Conservation (phyloP, 2,329 filamentous ascomycete species). For the Arthrobotrys entomopaga region DNA sequence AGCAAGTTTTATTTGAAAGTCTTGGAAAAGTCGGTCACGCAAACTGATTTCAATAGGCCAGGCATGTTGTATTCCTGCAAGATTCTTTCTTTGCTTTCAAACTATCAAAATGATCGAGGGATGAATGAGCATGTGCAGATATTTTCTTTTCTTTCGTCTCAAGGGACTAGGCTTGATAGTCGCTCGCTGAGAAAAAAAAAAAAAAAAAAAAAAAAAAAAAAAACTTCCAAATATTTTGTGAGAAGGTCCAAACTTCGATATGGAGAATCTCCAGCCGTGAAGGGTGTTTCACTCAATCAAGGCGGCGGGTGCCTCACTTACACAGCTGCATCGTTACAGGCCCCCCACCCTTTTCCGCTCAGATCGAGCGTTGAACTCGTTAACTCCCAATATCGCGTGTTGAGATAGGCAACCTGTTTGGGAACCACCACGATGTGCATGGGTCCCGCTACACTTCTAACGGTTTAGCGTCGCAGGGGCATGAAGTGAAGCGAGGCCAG, state of each 20-base stretch:
- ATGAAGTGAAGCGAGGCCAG: conserved; percentile 11
- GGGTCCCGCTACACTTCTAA: conserved; percentile 8
- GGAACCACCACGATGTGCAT: conserved; percentile 14
- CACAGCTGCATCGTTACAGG: background rate
- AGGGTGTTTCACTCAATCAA: conserved; percentile 4
- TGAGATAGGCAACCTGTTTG: conserved; percentile 19
- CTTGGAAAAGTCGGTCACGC: background rate
- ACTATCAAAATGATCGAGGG: background rate
- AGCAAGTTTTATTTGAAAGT: conserved; percentile 3
- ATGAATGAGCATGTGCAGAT: background rate
- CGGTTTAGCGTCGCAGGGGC: conserved; percentile 1
- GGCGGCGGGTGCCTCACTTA: background rate
- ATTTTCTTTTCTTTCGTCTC: background rate
- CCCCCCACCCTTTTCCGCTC: conserved; percentile 8
- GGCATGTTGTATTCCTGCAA: conserved; percentile 2
- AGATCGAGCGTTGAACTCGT: conserved; percentile 14
- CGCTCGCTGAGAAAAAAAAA: background rate
- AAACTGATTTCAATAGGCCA: conserved; percentile 1
- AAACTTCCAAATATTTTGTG: background rate
- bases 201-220: too few relatives aligned
- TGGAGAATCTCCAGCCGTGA: background rate
- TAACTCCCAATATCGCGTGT: conserved; percentile 10
- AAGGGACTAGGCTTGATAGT: background rate
- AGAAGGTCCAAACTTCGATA: conserved; percentile 1
- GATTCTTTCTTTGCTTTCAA: background rate